Evolutionary conservation across 306 rosid genomes (phyloP).

Genomic region (Dicorynia guianensis): DNA sequence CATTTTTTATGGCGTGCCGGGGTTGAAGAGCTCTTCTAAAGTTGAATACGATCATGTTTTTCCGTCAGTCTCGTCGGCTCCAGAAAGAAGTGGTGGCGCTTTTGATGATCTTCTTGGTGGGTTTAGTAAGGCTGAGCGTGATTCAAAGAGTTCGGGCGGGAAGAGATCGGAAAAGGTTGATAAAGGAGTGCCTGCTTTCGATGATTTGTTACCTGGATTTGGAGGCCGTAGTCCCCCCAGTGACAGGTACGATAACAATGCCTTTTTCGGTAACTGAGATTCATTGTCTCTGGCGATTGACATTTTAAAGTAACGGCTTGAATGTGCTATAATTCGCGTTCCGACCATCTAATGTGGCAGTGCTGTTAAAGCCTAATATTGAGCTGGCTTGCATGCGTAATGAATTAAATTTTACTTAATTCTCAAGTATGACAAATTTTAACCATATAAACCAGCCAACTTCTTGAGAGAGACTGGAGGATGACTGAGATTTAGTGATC

Average conservation of each 20-base stretch:
- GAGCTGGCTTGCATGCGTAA: conserved; percentile 1
- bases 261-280: background rate
- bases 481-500: conserved; percentile 16
- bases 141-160: conserved; percentile 48
- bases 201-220: conserved; percentile 81
- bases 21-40: conserved; percentile 66
- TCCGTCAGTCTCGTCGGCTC: conserved; percentile 54
- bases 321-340: background rate
- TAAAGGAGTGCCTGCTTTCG: conserved; percentile 58
- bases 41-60: conserved; percentile 66
- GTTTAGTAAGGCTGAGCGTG: conserved; percentile 63
- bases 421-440: background rate
- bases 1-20: conserved; percentile 81
- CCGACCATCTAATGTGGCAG: background rate
- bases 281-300: background rate
- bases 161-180: conserved; percentile 54
- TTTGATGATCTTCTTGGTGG: conserved; percentile 87
- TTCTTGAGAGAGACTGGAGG: background rate
- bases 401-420: conserved; percentile 17
- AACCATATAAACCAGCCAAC: conserved; percentile 10
- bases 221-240: conserved; percentile 55
- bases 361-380: background rate
- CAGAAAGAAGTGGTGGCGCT: conserved; percentile 50
- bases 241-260: conserved; percentile 66
- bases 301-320: background rate